Conservation (phyloP, 2,329 filamentous ascomycete genomes). For the Onygena corvina region DNA sequence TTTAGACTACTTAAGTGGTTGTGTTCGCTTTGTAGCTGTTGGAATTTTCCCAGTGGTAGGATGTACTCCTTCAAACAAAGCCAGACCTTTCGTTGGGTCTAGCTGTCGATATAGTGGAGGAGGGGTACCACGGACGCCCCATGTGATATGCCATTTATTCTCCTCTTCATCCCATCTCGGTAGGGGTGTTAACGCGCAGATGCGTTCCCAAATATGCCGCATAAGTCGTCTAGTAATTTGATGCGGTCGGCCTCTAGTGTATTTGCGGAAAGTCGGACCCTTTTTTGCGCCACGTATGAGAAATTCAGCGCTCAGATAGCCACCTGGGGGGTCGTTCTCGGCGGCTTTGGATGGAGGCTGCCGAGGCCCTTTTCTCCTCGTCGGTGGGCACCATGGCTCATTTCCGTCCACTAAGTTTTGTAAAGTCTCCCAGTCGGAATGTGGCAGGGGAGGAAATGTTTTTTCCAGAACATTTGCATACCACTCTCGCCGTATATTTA, state of each 20-base stretch:
- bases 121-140: constrained; percentile 17
- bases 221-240: constrained; percentile 31
- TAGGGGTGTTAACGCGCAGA: constrained; percentile 26
- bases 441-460: constrained; percentile 31
- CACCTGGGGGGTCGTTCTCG: constrained; percentile 1
- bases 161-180: constrained; percentile 18
- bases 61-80: constrained; percentile 15
- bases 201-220: constrained; percentile 27
- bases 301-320: constrained; percentile 20
- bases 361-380: constrained; percentile 18
- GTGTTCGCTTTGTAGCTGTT: background rate
- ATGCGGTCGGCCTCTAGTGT: constrained; percentile 29
- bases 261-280: constrained; percentile 25
- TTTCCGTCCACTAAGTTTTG: constrained; percentile 25
- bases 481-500: constrained; percentile 28
- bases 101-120: constrained; percentile 9
- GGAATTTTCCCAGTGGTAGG: constrained; percentile 6
- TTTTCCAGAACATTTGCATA: constrained; percentile 23
- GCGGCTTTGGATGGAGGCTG: background rate
- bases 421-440: constrained; percentile 26
- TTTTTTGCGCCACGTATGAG: constrained; percentile 29
- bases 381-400: constrained; percentile 23
- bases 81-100: constrained; percentile 9
- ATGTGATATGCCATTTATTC: constrained; percentile 22
- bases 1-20: no score